These are phyloP conservation scores for Zoysia japonica DNA, from an alignment of 176 grass and related monocot genomes.

Conservation along the genomic window DNA sequence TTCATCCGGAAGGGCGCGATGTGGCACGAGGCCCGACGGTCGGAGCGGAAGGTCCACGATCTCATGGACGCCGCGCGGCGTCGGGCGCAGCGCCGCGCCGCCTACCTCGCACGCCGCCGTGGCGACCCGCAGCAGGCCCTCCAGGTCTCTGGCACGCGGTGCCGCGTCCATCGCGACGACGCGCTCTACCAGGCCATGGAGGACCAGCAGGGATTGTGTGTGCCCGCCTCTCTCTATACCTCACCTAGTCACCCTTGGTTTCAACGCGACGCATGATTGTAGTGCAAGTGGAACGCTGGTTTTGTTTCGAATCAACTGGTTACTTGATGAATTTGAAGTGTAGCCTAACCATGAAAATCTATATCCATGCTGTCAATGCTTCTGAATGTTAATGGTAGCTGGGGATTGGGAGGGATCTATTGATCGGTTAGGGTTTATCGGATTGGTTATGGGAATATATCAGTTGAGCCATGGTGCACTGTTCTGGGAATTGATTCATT, in stretches of 20 bases:
- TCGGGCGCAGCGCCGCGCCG: constrained; percentile 78
- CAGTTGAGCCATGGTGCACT: background rate
- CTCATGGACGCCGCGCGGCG: constrained; percentile 94
- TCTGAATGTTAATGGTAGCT: background rate
- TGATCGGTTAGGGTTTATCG: background rate
- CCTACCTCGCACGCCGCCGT: constrained; percentile 80
- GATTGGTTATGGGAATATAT: background rate
- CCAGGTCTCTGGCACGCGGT: constrained; percentile 75
- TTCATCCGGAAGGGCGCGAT: constrained; percentile 40
- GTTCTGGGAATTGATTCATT: background rate
- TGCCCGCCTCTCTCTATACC: background rate
- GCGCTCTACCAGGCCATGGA: constrained; percentile 93
- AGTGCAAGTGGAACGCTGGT: background rate
- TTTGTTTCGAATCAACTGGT: background rate
- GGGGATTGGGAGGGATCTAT: background rate
- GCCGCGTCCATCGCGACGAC: constrained; percentile 87
- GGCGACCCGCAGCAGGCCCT: constrained; percentile 85
- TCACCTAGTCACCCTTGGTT: background rate
- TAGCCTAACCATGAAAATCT: background rate
- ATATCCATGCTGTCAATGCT: constrained; percentile 1
- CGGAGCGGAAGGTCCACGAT: constrained; percentile 93
- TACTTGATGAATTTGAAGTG: background rate
- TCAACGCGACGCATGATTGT: background rate
- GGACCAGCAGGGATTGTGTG: constrained; percentile 94
- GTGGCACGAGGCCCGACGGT: constrained; percentile 96